These are phyloP conservation scores for Plenodomus tracheiphilus DNA, from an alignment of 2,329 filamentous ascomycete genomes.

Conservation along the genomic window DNA sequence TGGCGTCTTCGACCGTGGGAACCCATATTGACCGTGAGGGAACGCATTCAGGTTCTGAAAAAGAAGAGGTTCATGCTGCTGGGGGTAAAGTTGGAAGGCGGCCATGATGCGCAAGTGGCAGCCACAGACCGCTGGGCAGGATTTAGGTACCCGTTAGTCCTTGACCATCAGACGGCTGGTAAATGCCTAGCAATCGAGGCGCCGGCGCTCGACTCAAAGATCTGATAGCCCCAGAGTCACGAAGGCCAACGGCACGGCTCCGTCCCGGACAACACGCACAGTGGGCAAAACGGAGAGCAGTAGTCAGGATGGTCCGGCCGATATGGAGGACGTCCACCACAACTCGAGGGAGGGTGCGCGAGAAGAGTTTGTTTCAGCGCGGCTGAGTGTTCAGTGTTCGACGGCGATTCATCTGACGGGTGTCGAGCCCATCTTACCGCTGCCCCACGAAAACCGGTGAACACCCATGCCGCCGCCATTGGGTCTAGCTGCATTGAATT, in stretches of 20 bases:
- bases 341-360: conserved; percentile 36
- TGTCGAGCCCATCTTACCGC: conserved; percentile 32
- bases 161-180: conserved; percentile 33
- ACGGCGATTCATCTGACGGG: conserved; percentile 25
- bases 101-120: conserved; percentile 36
- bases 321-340: conserved; percentile 25
- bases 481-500: conserved; percentile 37
- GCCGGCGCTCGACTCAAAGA: conserved; percentile 27
- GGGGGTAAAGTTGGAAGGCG: conserved; percentile 16
- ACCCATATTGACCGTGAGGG: conserved; percentile 27
- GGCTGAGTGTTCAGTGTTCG: conserved; percentile 32
- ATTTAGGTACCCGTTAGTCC: conserved; percentile 23
- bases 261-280: conserved; percentile 19
- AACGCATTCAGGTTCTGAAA: conserved; percentile 24
- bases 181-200: conserved; percentile 27
- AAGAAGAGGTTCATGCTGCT: conserved; percentile 12
- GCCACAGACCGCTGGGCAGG: conserved; percentile 21
- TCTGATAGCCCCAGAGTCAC: conserved; percentile 26
- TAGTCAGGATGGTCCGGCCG: conserved; percentile 25
- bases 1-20: conserved; percentile 38
- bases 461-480: conserved; percentile 25
- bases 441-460: conserved; percentile 45
- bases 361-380: conserved; percentile 32
- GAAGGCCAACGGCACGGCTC: conserved; percentile 23
- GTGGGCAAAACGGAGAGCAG: conserved; percentile 17